Percentiles rank a stretch among this genome's conserved stretches.
These are phyloP conservation scores for Fusarium pseudonygamai DNA, from an alignment of 2,329 filamentous ascomycete genomes.

Conservation along the genomic window DNA sequence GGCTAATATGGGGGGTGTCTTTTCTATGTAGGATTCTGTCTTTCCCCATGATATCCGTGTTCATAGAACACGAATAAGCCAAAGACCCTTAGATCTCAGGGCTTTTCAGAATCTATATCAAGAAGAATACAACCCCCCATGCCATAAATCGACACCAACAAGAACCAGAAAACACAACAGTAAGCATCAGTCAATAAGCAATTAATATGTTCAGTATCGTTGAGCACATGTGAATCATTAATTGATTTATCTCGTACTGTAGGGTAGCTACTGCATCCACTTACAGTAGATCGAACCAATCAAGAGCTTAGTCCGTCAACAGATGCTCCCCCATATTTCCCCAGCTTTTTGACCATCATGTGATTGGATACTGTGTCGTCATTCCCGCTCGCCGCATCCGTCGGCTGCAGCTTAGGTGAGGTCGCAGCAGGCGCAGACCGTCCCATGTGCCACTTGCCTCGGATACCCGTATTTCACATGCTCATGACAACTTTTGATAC, in stretches of 20 bases:
- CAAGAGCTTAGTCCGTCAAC: not conserved
- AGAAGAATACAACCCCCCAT: too few species aligned
- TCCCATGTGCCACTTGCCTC: slow-evolving; percentile 44
- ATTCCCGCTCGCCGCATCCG: slow-evolving; percentile 41
- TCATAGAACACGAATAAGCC: too few species aligned
- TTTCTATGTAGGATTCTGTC: too few species aligned
- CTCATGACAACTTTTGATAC: slow-evolving; percentile 25
- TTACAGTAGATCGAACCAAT: slow-evolving; percentile 3
- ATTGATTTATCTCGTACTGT: not conserved
- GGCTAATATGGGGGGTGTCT: too few species aligned
- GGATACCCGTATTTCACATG: slow-evolving; percentile 44
- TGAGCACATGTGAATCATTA: not conserved
- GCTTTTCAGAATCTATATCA: too few species aligned
- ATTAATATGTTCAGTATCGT: too few species aligned
- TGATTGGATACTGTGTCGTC: slow-evolving; percentile 41
- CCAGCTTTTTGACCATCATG: slow-evolving; percentile 42
- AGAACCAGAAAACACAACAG: too few species aligned
- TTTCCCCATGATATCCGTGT: too few species aligned
- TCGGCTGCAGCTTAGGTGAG: slow-evolving; percentile 36
- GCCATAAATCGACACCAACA: rapidly evolving
- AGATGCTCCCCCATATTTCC: slow-evolving; percentile 38
- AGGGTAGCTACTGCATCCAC: not conserved
- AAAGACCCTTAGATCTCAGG: too few species aligned
- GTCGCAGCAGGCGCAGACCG: slow-evolving; percentile 18
- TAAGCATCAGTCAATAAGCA: not conserved